Percentiles rank a stretch among this genome's conserved stretches.
Conservation (phyloP, 139 green algal species). For the Coelastrella sp. region DNA sequence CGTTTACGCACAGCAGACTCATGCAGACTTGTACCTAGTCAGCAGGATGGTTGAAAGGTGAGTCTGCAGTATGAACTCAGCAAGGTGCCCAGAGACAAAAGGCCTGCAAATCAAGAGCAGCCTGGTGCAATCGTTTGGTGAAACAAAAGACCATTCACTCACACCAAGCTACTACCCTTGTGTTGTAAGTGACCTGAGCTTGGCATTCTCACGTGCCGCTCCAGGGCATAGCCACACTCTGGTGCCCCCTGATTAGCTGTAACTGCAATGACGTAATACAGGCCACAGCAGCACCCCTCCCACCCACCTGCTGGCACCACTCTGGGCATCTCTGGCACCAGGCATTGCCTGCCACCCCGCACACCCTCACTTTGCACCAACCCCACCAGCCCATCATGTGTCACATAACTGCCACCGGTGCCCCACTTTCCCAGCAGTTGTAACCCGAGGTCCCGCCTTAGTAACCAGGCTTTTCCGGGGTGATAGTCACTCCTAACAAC, state of each 20-base stretch:
- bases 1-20: not conserved
- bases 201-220: too few species aligned
- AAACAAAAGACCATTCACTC: too few species aligned
- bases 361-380: not conserved
- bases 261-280: too few species aligned
- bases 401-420: not conserved
- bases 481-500: conserved; percentile 12
- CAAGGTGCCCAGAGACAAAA: too few species aligned
- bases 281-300: not conserved
- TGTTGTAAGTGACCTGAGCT: too few species aligned
- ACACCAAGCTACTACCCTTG: too few species aligned
- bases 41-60: not conserved
- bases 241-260: too few species aligned
- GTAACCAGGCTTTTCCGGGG: conserved; percentile 8
- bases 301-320: conserved; percentile 30
- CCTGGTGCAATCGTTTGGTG: too few species aligned
- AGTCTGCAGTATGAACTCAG: too few species aligned
- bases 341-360: conserved; percentile 24
- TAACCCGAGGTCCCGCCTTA: not conserved
- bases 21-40: not conserved
- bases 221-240: too few species aligned
- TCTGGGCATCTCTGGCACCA: conserved; percentile 37
- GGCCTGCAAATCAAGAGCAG: too few species aligned
- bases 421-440: conserved; percentile 22
- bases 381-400: not conserved